Evolutionary conservation across 108 stramenopile species (phyloP).

Genomic region (Nitzschia putrida): DNA sequence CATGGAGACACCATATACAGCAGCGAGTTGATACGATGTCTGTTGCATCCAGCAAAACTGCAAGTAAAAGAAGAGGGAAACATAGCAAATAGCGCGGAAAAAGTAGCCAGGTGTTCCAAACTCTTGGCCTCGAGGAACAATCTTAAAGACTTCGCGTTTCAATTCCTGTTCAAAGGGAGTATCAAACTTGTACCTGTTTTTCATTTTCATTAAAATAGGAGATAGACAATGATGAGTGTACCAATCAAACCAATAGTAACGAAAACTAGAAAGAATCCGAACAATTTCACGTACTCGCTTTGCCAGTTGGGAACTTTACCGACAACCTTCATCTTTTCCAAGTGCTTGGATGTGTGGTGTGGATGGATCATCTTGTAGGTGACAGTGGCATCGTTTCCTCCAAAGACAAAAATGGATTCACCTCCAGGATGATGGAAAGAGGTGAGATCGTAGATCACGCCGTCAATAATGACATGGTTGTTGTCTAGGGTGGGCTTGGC

Average conservation of each 20-base stretch:
- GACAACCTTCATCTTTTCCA: constrained; percentile 84
- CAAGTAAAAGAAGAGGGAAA: constrained; percentile 64
- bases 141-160: constrained; percentile 86
- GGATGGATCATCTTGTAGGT: constrained; percentile 92
- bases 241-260: neutral
- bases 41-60: constrained; percentile 62
- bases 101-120: constrained; percentile 82
- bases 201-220: too few relatives aligned
- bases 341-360: constrained; percentile 80
- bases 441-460: constrained; percentile 72
- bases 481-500: constrained; percentile 43
- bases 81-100: constrained; percentile 68
- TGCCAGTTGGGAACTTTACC: constrained; percentile 62
- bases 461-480: constrained; percentile 73
- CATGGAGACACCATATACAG: constrained; percentile 74
- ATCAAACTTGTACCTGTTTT: constrained; percentile 74
- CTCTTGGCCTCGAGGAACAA: constrained; percentile 82
- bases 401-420: constrained; percentile 75
- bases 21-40: constrained; percentile 57
- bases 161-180: constrained; percentile 85
- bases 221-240: neutral
- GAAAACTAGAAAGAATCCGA: neutral
- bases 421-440: constrained; percentile 88
- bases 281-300: constrained; percentile 61
- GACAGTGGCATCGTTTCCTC: constrained; percentile 88